A percentile compares a stretch with the other conserved stretches of the same genome.
Evolutionary conservation across 108 stramenopile species (phyloP).

Genomic region (Nitzschia sp.): DNA sequence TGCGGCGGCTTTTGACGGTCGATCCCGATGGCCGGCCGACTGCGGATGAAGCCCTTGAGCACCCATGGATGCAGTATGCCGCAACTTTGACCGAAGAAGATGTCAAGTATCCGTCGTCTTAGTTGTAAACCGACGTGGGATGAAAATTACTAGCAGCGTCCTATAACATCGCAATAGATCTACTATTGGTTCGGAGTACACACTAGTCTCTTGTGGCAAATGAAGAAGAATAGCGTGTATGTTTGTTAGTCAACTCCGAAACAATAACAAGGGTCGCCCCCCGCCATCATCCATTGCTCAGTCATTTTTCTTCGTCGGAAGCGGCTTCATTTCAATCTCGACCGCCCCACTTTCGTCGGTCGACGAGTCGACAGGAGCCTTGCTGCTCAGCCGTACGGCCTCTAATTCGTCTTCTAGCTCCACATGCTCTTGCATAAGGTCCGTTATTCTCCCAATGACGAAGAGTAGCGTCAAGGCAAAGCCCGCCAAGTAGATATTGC

Average conservation of each 20-base stretch:
- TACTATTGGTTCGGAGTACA: not conserved
- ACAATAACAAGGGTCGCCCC: not conserved
- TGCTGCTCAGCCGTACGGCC: not conserved
- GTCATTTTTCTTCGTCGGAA: slow-evolving; percentile 14
- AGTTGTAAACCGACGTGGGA: not conserved
- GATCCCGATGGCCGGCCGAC: slow-evolving; percentile 77
- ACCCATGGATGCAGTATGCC: slow-evolving; percentile 87
- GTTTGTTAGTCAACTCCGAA: not conserved
- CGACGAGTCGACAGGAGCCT: slow-evolving; percentile 5
- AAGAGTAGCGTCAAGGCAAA: slow-evolving; percentile 48
- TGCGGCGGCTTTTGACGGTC: slow-evolving; percentile 74
- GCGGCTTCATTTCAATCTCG: slow-evolving; percentile 31
- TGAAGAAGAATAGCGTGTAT: not conserved
- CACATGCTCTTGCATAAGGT: slow-evolving; percentile 39
- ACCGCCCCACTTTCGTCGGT: not conserved
- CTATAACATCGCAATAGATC: too few species aligned
- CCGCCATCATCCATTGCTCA: not conserved
- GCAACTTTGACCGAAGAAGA: slow-evolving; percentile 74
- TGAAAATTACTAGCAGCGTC: too few species aligned
- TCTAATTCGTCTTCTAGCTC: slow-evolving; percentile 39
- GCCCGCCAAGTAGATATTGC: slow-evolving; percentile 43
- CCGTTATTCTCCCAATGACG: slow-evolving; percentile 41
- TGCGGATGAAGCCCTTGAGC: slow-evolving; percentile 78
- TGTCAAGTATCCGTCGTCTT: slow-evolving; percentile 65
- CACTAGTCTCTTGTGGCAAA: not conserved